These are phyloP conservation scores for Aspergillus haitiensis DNA, from an alignment of 495 filamentous ascomycete genomes.

Conservation along the genomic window DNA sequence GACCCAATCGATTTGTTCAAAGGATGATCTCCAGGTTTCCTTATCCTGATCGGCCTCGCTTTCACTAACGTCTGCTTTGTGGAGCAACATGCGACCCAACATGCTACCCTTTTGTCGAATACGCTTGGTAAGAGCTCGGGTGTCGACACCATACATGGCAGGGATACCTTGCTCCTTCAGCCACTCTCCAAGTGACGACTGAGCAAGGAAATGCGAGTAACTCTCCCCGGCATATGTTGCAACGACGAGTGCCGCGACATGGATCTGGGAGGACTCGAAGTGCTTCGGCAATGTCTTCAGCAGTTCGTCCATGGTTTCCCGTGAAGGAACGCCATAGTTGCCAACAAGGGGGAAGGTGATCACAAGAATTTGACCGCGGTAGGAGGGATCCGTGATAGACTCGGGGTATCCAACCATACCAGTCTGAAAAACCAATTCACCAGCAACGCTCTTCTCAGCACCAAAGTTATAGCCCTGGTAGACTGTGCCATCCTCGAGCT, in stretches of 20 bases:
- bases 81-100: conserved; percentile 84
- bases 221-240: conserved; percentile 91
- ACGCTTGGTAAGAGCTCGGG: conserved; percentile 86
- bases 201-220: conserved; percentile 88
- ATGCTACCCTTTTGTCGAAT: conserved; percentile 94
- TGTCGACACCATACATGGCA: conserved; percentile 96
- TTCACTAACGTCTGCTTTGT: conserved; percentile 57
- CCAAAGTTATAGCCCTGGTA: conserved; percentile 96
- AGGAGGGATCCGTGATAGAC: conserved; percentile 89
- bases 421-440: conserved; percentile 98
- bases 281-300: conserved; percentile 81
- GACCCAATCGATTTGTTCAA: conserved; percentile 80
- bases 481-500: conserved; percentile 83
- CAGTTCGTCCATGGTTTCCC: conserved; percentile 76
- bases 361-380: conserved; percentile 88
- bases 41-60: conserved; percentile 42
- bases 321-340: conserved; percentile 92
- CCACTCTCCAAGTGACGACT: conserved; percentile 88
- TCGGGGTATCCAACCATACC: conserved; percentile 99
- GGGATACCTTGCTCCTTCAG: conserved; percentile 92
- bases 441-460: conserved; percentile 84
- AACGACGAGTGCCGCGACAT: conserved; percentile 85
- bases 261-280: conserved; percentile 89
- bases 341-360: conserved; percentile 88
- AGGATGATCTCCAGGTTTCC: conserved; percentile 63